Conservation (phyloP, 1,284 basidiomycete species). For the Sporisorium iseilematis-ciliati region DNA sequence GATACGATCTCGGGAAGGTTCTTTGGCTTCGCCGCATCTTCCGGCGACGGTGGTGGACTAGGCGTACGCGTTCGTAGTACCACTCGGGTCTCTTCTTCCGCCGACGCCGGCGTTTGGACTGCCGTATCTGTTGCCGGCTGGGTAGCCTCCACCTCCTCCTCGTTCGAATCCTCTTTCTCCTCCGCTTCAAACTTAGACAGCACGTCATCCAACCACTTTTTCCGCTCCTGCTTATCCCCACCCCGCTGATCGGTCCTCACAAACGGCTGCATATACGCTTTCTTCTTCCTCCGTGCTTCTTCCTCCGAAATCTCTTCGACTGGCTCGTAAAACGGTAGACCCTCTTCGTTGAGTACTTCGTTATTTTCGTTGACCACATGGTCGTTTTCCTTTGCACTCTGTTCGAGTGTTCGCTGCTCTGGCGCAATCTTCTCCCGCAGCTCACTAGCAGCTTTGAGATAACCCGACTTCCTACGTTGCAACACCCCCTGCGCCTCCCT, state of each 20-base stretch:
- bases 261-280: slow-evolving; percentile 54
- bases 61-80: slow-evolving; percentile 43
- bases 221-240: slow-evolving; percentile 39
- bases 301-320: slow-evolving; percentile 54
- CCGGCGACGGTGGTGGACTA: slow-evolving; percentile 41
- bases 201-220: slow-evolving; percentile 58
- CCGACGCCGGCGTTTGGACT: background rate
- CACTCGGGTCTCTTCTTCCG: slow-evolving; percentile 39
- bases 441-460: slow-evolving; percentile 1
- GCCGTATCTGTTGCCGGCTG: background rate
- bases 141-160: slow-evolving; percentile 12
- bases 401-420: background rate
- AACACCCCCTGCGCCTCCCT: slow-evolving; percentile 34
- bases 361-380: slow-evolving; percentile 47
- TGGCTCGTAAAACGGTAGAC: slow-evolving; percentile 66
- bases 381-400: background rate
- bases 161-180: slow-evolving; percentile 38
- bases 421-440: slow-evolving; percentile 12
- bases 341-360: slow-evolving; percentile 67
- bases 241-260: slow-evolving; percentile 10
- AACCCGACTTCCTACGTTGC: slow-evolving; percentile 17
- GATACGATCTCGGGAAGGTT: slow-evolving; percentile 45
- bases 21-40: slow-evolving; percentile 14
- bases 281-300: slow-evolving; percentile 22
- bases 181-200: slow-evolving; percentile 58